Percentiles rank a stretch among this genome's conserved stretches.
Conservation (phyloP, 2,329 filamentous ascomycete genomes). For the Bipolaris cookei region DNA sequence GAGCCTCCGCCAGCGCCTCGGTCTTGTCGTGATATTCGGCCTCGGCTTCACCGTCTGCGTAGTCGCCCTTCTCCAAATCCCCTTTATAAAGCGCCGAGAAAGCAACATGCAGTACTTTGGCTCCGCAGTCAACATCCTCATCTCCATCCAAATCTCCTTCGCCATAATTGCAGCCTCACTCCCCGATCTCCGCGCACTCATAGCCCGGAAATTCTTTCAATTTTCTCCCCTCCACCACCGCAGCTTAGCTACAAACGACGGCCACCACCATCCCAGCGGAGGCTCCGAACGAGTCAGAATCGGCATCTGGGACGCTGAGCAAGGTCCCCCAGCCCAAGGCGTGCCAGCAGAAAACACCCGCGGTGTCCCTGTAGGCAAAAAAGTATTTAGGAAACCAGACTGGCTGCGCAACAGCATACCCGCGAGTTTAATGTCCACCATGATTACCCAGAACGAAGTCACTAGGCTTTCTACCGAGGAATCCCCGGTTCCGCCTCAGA, state of each 20-base stretch:
- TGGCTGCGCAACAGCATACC: conserved; percentile 31
- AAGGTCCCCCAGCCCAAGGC: not conserved
- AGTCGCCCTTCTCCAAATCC: conserved; percentile 37
- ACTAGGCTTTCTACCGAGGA: conserved; percentile 4
- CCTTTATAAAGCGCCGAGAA: conserved; percentile 33
- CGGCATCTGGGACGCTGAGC: conserved; percentile 12
- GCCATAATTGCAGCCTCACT: conserved; percentile 37
- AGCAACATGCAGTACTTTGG: conserved; percentile 32
- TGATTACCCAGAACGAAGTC: conserved; percentile 20
- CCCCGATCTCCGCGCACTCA: conserved; percentile 33
- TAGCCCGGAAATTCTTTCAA: conserved; percentile 27
- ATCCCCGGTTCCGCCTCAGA: no score
- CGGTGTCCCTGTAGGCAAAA: conserved; percentile 10
- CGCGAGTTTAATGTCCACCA: conserved; percentile 27
- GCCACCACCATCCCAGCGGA: not conserved
- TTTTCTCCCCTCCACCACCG: conserved; percentile 35
- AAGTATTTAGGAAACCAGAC: conserved; percentile 25
- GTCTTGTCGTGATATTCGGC: conserved; percentile 32
- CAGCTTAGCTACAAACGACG: conserved; percentile 20
- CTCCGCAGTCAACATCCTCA: conserved; percentile 33
- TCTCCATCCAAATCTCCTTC: conserved; percentile 35
- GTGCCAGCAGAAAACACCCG: conserved; percentile 6
- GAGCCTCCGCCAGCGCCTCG: conserved; percentile 26
- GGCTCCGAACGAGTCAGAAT: not conserved
- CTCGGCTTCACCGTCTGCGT: conserved; percentile 37